Evolutionary conservation across 768 basidiomycete species (phyloP), one percentile per base, ranked within the genome.

Genomic region (Phanerochaete sordida): DNA sequence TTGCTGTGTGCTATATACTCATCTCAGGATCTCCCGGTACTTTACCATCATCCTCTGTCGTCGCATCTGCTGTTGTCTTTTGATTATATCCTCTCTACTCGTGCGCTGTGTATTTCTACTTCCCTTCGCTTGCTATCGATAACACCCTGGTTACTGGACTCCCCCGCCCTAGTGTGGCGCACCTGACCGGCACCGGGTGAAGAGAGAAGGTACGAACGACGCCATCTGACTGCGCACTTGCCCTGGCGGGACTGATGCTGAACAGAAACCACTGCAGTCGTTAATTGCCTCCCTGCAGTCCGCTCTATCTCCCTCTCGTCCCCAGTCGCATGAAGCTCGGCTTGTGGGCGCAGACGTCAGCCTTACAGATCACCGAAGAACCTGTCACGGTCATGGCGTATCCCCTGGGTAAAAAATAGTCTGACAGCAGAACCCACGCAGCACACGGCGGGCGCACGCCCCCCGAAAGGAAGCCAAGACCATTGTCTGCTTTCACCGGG

Each of bases 21-120:
- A 37, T 63, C 24, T 54, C 48, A 50, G 57, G 47, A 58, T 59
- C 43, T 58, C 52, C 48, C 57, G 24, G 53, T 56, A 49, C 39
- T 59, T 33, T 56, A 62, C 44, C 46, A 53, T 43, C 43, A 27
- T 9, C 21, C 6, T 45, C 37, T 61, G 62, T 69, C 64, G 67
- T 68, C 63, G 67, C 66, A 66, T 70, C 64, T 68, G 67, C 66
- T 70, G 65, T 66, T 66, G 62, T 66, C 56, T 69, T 62, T 70
- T 70, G 66, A 62, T 67, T 70, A 67, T 58, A 59, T 63, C 63
- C 53, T 39, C 24, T 54, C n/a, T 35, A 60, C 64, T 55, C 56
- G 60, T 65, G 59, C 61, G 66, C 69, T 70, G 44, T 70, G 69
- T 70, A 70, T 70, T 68, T 68, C 62, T 70, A 70, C 64, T 55